Percentiles rank a stretch among this genome's conserved stretches.
Conservation (phyloP, 1,284 basidiomycete species). For the Malassezia globosa region DNA sequence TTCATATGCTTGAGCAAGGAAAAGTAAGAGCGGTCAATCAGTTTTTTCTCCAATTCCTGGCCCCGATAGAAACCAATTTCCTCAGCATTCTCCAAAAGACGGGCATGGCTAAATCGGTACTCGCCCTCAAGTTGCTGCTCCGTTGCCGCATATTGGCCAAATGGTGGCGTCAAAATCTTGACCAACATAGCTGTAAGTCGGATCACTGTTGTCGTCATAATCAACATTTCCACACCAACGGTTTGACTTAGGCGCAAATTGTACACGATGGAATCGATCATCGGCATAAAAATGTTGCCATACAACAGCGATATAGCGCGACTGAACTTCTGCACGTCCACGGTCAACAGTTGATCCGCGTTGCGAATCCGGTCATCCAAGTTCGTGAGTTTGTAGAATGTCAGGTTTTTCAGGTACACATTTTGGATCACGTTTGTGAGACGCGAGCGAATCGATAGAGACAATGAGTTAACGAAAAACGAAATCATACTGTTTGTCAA, state of each 20-base stretch:
- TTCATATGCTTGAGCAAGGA: slow-evolving; percentile 79
- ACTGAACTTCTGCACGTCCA: slow-evolving; percentile 89
- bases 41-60: slow-evolving; percentile 79
- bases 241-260: slow-evolving; percentile 90
- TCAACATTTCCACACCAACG: slow-evolving; percentile 82
- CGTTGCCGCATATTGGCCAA: slow-evolving; percentile 79
- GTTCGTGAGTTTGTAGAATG: slow-evolving; percentile 80
- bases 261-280: slow-evolving; percentile 81
- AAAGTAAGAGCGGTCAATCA: slow-evolving; percentile 82
- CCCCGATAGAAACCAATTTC: slow-evolving; percentile 87
- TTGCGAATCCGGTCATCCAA: slow-evolving; percentile 78
- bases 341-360: slow-evolving; percentile 92
- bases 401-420: slow-evolving; percentile 67
- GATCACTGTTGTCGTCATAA: slow-evolving; percentile 54
- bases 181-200: slow-evolving; percentile 53
- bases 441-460: slow-evolving; percentile 79
- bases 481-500: slow-evolving; percentile 89
- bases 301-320: slow-evolving; percentile 85
- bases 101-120: slow-evolving; percentile 80
- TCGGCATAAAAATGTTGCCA: slow-evolving; percentile 57
- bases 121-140: slow-evolving; percentile 61
- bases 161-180: slow-evolving; percentile 63
- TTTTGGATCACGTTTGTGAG: slow-evolving; percentile 72
- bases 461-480: slow-evolving; percentile 84
- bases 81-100: slow-evolving; percentile 84